These are phyloP conservation scores for Dryas drummondii DNA, from an alignment of 306 rosid genomes.

Conservation along the genomic window DNA sequence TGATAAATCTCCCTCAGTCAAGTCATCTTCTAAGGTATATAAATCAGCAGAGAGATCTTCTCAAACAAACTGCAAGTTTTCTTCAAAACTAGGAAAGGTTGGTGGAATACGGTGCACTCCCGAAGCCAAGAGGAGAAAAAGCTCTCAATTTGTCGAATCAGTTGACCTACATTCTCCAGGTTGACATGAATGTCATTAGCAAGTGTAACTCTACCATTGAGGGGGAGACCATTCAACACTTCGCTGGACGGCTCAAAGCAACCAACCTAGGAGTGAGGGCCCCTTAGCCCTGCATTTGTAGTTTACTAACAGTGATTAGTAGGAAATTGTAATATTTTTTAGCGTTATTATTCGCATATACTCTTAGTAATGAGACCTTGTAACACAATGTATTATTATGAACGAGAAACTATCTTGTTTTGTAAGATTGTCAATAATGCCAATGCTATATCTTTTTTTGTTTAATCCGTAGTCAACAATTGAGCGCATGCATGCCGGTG, in stretches of 20 bases:
- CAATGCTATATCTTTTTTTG: no score
- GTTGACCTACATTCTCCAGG: conserved; percentile 53
- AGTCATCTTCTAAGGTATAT: conserved; percentile 33
- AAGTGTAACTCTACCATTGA: not conserved
- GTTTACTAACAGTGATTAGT: conserved; percentile 11
- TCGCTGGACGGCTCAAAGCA: conserved; percentile 33
- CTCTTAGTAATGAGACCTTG: not conserved
- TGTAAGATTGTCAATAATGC: no score
- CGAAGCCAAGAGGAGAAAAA: conserved; percentile 65
- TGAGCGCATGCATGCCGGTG: no score
- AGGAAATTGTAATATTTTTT: not conserved
- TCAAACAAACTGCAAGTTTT: conserved; percentile 48
- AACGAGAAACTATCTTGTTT: not conserved
- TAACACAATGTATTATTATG: conserved; percentile 10
- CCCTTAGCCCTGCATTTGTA: conserved; percentile 1
- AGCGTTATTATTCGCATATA: not conserved
- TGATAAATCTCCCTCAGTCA: conserved; percentile 32
- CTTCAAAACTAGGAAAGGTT: conserved; percentile 52
- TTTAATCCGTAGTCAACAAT: no score
- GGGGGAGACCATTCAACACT: conserved; percentile 18
- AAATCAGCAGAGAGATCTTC: conserved; percentile 29
- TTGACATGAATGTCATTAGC: conserved; percentile 21
- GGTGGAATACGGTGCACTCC: conserved; percentile 60
- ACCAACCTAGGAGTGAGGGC: not conserved
- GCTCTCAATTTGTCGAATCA: conserved; percentile 52